Base-by-base conservation (phyloP, 805 yeast genomes). In the Ogataea chonburiensis region DNA sequence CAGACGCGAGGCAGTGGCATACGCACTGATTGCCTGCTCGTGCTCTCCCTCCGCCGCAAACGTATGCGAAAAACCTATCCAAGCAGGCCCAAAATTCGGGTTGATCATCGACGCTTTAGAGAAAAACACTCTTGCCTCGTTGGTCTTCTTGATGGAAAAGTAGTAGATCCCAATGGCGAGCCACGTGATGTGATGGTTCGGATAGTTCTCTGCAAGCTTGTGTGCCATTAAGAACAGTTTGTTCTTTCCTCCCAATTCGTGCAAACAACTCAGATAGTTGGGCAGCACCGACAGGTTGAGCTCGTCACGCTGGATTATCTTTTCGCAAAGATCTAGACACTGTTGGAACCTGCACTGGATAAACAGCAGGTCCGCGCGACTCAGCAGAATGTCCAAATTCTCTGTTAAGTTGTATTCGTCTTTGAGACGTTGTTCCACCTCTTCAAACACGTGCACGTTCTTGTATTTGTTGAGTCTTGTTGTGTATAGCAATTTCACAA, bases 11-110 rank as follows among this genome's bases (percentile, higher is more conserved):
- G 97, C 97, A 9, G 95, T 89, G 2, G 98, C 89, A 61, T 89
- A 93, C 0, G 98, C 98, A 38, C 96, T 83, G 15, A 93, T 83
- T 1, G 98, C 98, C 61, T 93, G 98, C 58, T 93, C 99, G 58
- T 93, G 97, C 61, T 93, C 99, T n/a, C 96, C 95, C 58, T 93
- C 98, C 3, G 86, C 81, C 0, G 96, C 96, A 73, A 89, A 93
- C 0, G 98, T 89, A 54, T 91, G 98, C 1, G 98, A 98, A 65
- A 93, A 93, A 3, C 97, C 98, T 21, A 93, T 79, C 98, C 98
- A 93, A 1, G 98, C 95, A 34, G 86, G 91, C 0, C 93, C 94
- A 64, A 86, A 88, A 47, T 81, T 85, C 3, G 98, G 94, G 52
- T 87, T 83, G 42, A 89, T 61, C 47, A 88, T 70, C 1, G 97